These are phyloP conservation scores for Naematelia encephala DNA, from an alignment of 768 basidiomycete genomes.

Conservation along the genomic window DNA sequence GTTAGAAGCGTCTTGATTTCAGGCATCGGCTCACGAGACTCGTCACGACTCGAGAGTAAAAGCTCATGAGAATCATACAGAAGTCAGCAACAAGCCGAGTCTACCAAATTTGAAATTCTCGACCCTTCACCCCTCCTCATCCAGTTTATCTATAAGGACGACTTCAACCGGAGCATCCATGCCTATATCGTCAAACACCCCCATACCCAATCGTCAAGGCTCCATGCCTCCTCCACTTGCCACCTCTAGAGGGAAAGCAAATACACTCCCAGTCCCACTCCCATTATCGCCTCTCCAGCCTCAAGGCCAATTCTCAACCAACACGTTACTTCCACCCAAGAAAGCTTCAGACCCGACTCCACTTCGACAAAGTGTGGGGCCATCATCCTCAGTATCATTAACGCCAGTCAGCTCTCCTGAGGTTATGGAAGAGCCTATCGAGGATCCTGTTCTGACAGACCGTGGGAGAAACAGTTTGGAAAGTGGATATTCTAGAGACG, in stretches of 20 bases:
- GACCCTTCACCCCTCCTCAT: slow-evolving; percentile 10
- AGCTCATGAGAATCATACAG: not conserved
- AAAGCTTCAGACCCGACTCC: slow-evolving; percentile 38
- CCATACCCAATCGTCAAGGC: slow-evolving; percentile 7
- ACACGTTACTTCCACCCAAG: slow-evolving; percentile 11
- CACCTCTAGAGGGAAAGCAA: slow-evolving; percentile 12
- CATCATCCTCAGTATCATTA: not conserved
- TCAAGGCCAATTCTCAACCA: not conserved
- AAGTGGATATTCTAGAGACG: not conserved
- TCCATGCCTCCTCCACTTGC: slow-evolving; percentile 12
- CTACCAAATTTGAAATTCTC: slow-evolving; percentile 33
- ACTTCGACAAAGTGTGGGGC: slow-evolving; percentile 22
- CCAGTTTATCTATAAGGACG: slow-evolving; percentile 11
- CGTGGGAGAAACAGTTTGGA: not conserved
- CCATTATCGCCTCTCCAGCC: slow-evolving; percentile 1
- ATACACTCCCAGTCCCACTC: slow-evolving; percentile 1
- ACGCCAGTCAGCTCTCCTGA: slow-evolving; percentile 3
- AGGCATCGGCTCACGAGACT: too few species aligned
- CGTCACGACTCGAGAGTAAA: too few species aligned
- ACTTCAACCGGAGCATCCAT: slow-evolving; percentile 7
- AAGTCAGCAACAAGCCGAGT: slow-evolving; percentile 16
- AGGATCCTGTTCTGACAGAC: not conserved
- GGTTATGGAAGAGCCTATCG: slow-evolving; percentile 1
- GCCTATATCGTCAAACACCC: slow-evolving; percentile 4
- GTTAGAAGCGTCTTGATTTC: too few species aligned